These are phyloP conservation scores for Neofusicoccum cordaticola DNA, from an alignment of 2,329 filamentous ascomycete species.

Conservation along the genomic window DNA sequence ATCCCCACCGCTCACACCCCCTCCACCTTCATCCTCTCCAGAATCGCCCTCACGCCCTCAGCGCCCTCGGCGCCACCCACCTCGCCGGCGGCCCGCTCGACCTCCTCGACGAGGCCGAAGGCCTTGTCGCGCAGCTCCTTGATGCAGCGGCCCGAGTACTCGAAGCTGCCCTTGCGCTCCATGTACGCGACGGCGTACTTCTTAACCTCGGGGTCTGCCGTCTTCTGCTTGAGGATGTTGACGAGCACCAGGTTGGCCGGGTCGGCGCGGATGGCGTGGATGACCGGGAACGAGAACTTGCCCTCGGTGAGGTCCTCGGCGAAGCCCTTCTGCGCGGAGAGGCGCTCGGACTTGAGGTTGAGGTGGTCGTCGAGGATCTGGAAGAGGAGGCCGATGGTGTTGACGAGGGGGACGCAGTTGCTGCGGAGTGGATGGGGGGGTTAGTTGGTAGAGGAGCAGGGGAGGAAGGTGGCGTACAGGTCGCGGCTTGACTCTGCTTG, in stretches of 20 bases:
- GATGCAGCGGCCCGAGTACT: conserved; percentile 68
- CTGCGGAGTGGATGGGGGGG: conserved; percentile 25
- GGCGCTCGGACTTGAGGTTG: conserved; percentile 60
- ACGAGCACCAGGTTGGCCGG: conserved; percentile 74
- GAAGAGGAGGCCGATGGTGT: conserved; percentile 79
- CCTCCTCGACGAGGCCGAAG: conserved; percentile 40
- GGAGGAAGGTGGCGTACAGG: conserved; percentile 33
- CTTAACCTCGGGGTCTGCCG: conserved; percentile 82
- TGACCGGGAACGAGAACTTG: conserved; percentile 94
- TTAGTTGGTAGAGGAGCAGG: neutral
- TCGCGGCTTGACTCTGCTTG: conserved; percentile 63
- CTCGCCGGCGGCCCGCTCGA: conserved; percentile 34
- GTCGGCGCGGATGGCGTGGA: conserved; percentile 82
- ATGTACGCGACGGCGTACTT: conserved; percentile 87
- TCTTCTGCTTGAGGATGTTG: conserved; percentile 90
- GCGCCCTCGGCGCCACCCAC: conserved; percentile 33
- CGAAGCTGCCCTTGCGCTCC: conserved; percentile 85
- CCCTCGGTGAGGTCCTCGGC: conserved; percentile 96
- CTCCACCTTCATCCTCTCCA: conserved; percentile 36
- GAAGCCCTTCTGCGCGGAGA: conserved; percentile 73
- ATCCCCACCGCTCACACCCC: neutral
- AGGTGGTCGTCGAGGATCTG: conserved; percentile 93
- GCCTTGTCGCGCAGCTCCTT: conserved; percentile 44
- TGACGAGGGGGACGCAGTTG: conserved; percentile 81
- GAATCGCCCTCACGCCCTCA: conserved; percentile 38